Percentiles rank a stretch among this genome's conserved stretches.
These are phyloP conservation scores for Puccinia novopanici DNA, from an alignment of 1,284 basidiomycete species.

Conservation along the genomic window DNA sequence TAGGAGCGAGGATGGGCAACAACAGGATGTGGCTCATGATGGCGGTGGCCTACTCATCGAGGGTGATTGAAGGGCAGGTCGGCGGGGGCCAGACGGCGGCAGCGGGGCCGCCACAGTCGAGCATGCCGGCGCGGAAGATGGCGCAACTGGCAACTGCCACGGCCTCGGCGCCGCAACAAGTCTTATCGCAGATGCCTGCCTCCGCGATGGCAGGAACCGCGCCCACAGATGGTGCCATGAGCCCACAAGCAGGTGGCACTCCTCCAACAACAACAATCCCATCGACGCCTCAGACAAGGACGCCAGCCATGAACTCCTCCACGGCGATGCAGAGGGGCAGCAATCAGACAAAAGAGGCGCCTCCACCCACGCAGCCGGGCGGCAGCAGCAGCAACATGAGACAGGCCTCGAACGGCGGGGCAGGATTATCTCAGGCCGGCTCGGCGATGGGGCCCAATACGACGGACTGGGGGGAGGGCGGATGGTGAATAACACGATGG, in stretches of 20 bases:
- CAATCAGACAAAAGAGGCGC: neutral
- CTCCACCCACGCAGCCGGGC: neutral
- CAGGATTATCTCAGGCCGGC: neutral
- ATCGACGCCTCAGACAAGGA: neutral
- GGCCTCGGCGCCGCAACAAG: neutral
- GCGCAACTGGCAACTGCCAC: neutral
- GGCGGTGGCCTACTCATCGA: neutral
- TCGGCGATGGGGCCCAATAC: neutral
- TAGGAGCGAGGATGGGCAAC: neutral
- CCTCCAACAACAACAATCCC: neutral
- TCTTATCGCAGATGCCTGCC: neutral
- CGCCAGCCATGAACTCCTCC: neutral
- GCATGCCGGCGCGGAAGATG: neutral
- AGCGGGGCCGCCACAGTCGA: neutral
- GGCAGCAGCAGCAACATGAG: neutral
- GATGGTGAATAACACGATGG: neutral
- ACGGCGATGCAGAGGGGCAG: neutral
- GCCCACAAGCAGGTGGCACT: neutral
- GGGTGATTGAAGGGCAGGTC: neutral
- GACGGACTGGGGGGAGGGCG: neutral
- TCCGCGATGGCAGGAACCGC: neutral
- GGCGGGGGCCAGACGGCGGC: neutral
- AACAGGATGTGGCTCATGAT: neutral
- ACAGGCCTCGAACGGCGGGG: neutral
- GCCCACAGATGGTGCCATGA: neutral